Evolutionary conservation across 805 yeast genomes (phyloP), one percentile per base, ranked within the genome.

Genomic region (Zygosaccharomyces gambellarensis): DNA sequence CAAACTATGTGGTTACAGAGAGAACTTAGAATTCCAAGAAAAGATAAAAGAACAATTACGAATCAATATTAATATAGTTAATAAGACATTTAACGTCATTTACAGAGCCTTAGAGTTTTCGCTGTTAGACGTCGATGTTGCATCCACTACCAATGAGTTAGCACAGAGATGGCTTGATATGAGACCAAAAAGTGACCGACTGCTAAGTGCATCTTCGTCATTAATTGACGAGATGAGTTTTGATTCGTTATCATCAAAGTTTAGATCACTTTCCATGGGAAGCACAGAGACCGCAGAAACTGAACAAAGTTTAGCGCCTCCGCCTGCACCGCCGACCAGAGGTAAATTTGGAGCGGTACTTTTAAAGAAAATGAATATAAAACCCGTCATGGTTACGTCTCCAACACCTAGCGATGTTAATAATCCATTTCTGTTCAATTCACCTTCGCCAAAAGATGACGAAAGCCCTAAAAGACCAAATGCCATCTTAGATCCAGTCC

Each of bases 41-140:
- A 73, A 51, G 48, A 65, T 51, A 59, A 66, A 51, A 58, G 60
- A 51, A 42, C 74, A 58, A 68, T 68, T 55, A 40, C 62, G 39
- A 47, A 62, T 47, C 63, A 76, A 68, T 61, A 71, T 67, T 19
- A 67, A 51, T 59, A 79, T 68, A 53, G 74, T 60, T 2, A 68
- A 68, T 11, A 75, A 71, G 39, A 70, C 74, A 5, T 72, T 72
- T 53, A 62, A 57, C 32, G 56, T 71, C 5, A 64, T 71, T 21
- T 68, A 71, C 46, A 69, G 63, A 39, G 75, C 76, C 3, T 54
- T 65, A n/a, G 73, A 71, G 53, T 77, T 75, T 53, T 60, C 71
- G 11, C 58, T 75, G 31, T 61, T 77, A 4, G 69, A 66, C 36
- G 71, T 75, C 11, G 55, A 48, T 9, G 67, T 69, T 10, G 69